Conservation (phyloP, 2,329 filamentous ascomycete genomes). For the Fusarium sp. region DNA sequence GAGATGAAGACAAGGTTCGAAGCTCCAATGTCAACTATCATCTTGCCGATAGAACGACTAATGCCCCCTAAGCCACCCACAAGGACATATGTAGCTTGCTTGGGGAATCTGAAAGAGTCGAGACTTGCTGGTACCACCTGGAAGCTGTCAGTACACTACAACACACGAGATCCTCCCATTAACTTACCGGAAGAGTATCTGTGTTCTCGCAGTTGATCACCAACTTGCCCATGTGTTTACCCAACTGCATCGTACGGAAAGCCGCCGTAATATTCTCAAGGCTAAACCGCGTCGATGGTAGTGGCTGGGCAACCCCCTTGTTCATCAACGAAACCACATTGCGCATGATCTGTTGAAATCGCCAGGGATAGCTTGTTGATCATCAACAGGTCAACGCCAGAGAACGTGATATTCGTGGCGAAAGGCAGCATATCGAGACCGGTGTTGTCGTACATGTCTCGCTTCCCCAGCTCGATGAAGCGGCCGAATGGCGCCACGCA, state of each 20-base stretch:
- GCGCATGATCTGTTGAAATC: neutral
- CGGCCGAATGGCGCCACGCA: neutral
- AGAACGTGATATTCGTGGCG: neutral
- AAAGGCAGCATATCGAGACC: neutral
- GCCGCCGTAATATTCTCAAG: neutral
- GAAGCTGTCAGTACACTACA: neutral
- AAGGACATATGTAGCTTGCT: neutral
- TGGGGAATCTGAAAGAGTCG: neutral
- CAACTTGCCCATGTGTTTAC: neutral
- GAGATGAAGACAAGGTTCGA: neutral
- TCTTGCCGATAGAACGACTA: neutral
- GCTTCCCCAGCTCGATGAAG: neutral
- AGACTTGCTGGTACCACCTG: neutral
- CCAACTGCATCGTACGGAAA: neutral
- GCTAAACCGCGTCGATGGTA: neutral
- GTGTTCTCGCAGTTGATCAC: neutral
- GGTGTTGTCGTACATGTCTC: neutral
- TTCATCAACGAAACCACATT: neutral
- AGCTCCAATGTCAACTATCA: neutral
- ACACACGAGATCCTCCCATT: too few relatives aligned
- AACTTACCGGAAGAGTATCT: neutral
- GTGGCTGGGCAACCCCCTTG: neutral
- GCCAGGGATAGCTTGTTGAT: neutral
- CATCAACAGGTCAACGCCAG: neutral
- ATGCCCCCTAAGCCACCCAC: neutral